Evolutionary conservation across 1,284 basidiomycete genomes (phyloP).

Genomic region (Mycosarcoma maydis): DNA sequence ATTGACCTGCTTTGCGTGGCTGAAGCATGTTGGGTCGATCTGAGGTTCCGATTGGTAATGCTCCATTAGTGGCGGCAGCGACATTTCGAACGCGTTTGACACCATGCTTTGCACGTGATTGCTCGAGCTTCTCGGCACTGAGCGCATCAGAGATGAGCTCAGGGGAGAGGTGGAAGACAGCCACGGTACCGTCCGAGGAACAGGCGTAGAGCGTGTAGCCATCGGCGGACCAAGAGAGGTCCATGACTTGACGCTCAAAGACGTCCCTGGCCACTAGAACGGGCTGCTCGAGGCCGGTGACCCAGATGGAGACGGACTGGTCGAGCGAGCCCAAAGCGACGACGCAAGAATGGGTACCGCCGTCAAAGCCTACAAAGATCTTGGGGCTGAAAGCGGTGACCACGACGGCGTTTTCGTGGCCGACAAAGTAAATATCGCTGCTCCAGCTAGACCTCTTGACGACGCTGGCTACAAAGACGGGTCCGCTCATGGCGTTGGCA

Average conservation of each 20-base stretch:
- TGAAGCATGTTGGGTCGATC: slow-evolving; percentile 59
- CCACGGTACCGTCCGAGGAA: slow-evolving; percentile 93
- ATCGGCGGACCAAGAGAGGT: slow-evolving; percentile 90
- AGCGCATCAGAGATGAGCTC: slow-evolving; percentile 85
- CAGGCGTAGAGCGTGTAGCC: slow-evolving; percentile 91
- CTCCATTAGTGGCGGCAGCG: background rate
- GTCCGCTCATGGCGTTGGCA: slow-evolving; percentile 96
- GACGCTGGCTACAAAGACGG: slow-evolving; percentile 95
- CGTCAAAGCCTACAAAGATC: slow-evolving; percentile 51
- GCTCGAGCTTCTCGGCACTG: slow-evolving; percentile 72
- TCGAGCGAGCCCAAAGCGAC: slow-evolving; percentile 56
- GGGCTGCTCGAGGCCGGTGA: slow-evolving; percentile 79
- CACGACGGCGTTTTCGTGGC: slow-evolving; percentile 97
- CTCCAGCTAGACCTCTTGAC: slow-evolving; percentile 78
- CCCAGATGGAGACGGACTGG: slow-evolving; percentile 51
- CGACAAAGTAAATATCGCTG: slow-evolving; percentile 77
- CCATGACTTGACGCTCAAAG: slow-evolving; percentile 93
- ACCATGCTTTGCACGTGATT: slow-evolving; percentile 51
- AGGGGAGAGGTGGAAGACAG: slow-evolving; percentile 82
- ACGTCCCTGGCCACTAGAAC: slow-evolving; percentile 91
- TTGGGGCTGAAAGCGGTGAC: slow-evolving; percentile 70
- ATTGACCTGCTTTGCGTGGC: slow-evolving; percentile 55
- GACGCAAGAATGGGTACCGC: slow-evolving; percentile 50
- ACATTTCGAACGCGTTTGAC: slow-evolving; percentile 31
- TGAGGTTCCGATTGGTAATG: slow-evolving; percentile 9